Evolutionary conservation across 371 early-diverging fungal genomes (phyloP).

Genomic region (Rhizopus delemar): DNA sequence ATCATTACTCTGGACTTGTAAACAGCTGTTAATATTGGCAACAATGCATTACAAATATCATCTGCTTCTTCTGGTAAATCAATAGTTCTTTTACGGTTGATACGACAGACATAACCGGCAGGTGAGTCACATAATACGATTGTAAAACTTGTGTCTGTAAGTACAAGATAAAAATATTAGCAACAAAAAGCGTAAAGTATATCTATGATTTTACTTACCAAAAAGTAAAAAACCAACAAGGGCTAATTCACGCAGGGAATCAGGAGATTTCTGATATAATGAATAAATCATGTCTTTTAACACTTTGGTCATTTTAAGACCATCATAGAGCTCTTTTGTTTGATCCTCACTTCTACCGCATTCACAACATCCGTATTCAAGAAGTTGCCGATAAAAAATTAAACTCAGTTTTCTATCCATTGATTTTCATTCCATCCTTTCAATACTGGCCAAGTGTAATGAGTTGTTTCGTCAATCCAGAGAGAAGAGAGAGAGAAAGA

Average conservation of each 20-base stretch:
- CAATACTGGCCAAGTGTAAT: too few species aligned
- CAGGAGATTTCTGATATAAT: slow-evolving; percentile 15
- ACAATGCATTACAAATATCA: slow-evolving; percentile 16
- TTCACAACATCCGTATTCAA: slow-evolving; percentile 21
- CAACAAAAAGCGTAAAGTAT: slow-evolving; percentile 23
- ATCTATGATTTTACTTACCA: slow-evolving; percentile 18
- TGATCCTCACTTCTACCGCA: slow-evolving; percentile 18
- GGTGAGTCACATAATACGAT: slow-evolving; percentile 17
- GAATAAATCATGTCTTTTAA: slow-evolving; percentile 20
- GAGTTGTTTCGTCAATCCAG: too few species aligned
- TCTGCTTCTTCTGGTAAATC: slow-evolving; percentile 24
- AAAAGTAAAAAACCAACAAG: slow-evolving; percentile 22
- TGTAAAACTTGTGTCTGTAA: slow-evolving; percentile 23
- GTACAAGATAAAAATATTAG: slow-evolving; percentile 21
- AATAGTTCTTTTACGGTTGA: slow-evolving; percentile 14
- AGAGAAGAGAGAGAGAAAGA: too few species aligned
- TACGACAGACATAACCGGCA: slow-evolving; percentile 23
- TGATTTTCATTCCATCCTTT: slow-evolving; percentile 15
- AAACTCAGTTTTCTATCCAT: slow-evolving; percentile 17
- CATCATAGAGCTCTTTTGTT: slow-evolving; percentile 19
- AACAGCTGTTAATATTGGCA: slow-evolving; percentile 12
- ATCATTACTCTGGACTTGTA: slow-evolving; percentile 20
- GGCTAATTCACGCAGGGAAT: slow-evolving; percentile 15
- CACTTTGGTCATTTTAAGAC: slow-evolving; percentile 14
- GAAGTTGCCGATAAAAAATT: slow-evolving; percentile 14